These are phyloP conservation scores for Bauhinia variegata DNA, from an alignment of 306 rosid species.

Conservation along the genomic window DNA sequence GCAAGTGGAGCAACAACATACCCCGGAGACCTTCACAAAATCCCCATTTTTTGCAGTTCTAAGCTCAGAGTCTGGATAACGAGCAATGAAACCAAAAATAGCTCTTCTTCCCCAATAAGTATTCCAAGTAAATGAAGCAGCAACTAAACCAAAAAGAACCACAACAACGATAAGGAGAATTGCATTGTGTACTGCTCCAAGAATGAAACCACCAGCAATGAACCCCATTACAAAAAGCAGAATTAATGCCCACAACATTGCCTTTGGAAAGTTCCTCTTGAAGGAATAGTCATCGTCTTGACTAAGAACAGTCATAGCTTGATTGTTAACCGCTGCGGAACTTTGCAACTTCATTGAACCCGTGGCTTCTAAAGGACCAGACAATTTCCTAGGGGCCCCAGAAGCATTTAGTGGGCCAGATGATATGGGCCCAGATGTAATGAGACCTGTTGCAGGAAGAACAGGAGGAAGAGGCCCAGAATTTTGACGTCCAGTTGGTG, in stretches of 20 bases:
- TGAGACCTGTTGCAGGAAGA: slow-evolving; percentile 94
- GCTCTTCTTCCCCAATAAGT: slow-evolving; percentile 91
- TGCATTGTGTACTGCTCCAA: slow-evolving; percentile 91
- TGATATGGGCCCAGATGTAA: slow-evolving; percentile 90
- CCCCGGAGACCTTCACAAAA: slow-evolving; percentile 97
- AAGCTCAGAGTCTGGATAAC: slow-evolving; percentile 94
- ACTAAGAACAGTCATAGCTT: slow-evolving; percentile 78
- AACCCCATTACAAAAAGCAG: slow-evolving; percentile 96
- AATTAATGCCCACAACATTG: slow-evolving; percentile 82
- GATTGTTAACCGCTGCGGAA: slow-evolving; percentile 66
- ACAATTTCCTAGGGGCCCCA: slow-evolving; percentile 87
- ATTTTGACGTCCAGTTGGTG: slow-evolving; percentile 78
- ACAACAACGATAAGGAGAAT: slow-evolving; percentile 87
- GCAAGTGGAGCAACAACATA: slow-evolving; percentile 51
- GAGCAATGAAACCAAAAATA: slow-evolving; percentile 65
- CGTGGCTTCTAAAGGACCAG: slow-evolving; percentile 78
- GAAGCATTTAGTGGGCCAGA: slow-evolving; percentile 91
- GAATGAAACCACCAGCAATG: slow-evolving; percentile 98
- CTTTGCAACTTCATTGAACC: slow-evolving; percentile 85
- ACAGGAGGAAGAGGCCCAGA: slow-evolving; percentile 88
- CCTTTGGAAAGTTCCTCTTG: slow-evolving; percentile 82
- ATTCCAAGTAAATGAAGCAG: slow-evolving; percentile 87
- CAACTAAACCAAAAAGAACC: slow-evolving; percentile 77
- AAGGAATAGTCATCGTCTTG: slow-evolving; percentile 83
- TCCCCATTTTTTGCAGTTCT: slow-evolving; percentile 98